Evolutionary conservation across 345 rosid species (phyloP).

Genomic region (Brassica rapa): DNA sequence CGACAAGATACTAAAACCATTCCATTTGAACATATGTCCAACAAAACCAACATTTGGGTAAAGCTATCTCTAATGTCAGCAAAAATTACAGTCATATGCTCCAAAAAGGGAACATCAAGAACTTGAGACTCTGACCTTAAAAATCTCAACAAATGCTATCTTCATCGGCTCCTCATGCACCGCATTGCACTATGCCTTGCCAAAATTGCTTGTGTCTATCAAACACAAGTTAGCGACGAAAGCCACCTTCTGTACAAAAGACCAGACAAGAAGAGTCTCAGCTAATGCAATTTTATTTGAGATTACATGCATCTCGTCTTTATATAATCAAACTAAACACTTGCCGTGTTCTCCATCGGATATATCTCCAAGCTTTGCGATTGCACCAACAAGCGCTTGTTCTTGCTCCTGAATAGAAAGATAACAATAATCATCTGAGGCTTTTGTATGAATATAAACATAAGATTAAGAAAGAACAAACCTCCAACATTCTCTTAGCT

Average conservation of each 20-base stretch:
- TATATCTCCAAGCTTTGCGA: slow-evolving; percentile 67
- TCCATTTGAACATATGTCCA: slow-evolving; percentile 29
- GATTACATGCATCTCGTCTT: neutral
- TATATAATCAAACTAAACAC: slow-evolving; percentile 21
- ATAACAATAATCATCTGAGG: neutral
- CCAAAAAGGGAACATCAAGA: slow-evolving; percentile 15
- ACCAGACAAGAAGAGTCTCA: slow-evolving; percentile 13
- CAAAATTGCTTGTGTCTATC: slow-evolving; percentile 18
- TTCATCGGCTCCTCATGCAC: slow-evolving; percentile 18
- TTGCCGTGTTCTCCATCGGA: slow-evolving; percentile 77
- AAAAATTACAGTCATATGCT: slow-evolving; percentile 38
- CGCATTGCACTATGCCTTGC: slow-evolving; percentile 11
- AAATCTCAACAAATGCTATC: slow-evolving; percentile 20
- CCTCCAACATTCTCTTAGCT: slow-evolving; percentile 80
- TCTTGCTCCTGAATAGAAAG: slow-evolving; percentile 70
- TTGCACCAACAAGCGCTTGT: slow-evolving; percentile 69
- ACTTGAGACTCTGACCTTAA: slow-evolving; percentile 31
- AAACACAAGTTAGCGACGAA: slow-evolving; percentile 27
- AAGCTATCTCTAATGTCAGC: slow-evolving; percentile 20
- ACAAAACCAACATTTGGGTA: slow-evolving; percentile 12
- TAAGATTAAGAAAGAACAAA: slow-evolving; percentile 31
- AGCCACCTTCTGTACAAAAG: slow-evolving; percentile 32
- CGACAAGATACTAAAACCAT: slow-evolving; percentile 3
- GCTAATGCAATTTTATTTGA: neutral
- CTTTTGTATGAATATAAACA: neutral